A percentile compares a stretch with the other conserved stretches of the same genome.
phyloP scores from a whole-genome alignment of 495 filamentous ascomycete genomes.

The Coniosporium apollinis region DNA sequence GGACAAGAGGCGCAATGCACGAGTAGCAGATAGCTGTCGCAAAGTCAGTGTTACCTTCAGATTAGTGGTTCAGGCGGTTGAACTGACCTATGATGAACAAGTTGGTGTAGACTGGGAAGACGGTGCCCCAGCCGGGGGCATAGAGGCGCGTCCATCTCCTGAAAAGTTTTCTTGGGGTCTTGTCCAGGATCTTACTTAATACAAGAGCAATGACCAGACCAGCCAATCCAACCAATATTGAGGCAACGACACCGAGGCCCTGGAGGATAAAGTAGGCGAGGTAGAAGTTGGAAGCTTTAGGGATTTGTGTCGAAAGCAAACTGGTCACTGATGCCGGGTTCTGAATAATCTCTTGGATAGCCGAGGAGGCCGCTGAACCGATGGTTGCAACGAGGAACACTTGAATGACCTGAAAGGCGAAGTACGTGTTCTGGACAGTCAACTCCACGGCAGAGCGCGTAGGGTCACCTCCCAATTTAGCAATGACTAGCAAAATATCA shows the following conservation, averaged over 20 bases:
- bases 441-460: conserved; percentile 66
- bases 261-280: conserved; percentile 90
- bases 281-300: conserved; percentile 81
- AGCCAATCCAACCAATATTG: conserved; percentile 57
- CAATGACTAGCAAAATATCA: conserved; percentile 37
- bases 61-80: neutral
- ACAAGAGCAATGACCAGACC: conserved; percentile 64
- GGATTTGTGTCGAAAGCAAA: conserved; percentile 59
- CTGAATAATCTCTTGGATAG: conserved; percentile 43
- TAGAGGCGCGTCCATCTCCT: conserved; percentile 46
- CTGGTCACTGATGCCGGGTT: conserved; percentile 41
- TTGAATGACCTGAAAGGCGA: conserved; percentile 87
- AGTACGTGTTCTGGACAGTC: conserved; percentile 81
- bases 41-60: conserved; percentile 3
- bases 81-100: conserved; percentile 53
- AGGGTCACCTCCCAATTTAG: conserved; percentile 63
- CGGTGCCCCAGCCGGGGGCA: conserved; percentile 68
- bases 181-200: conserved; percentile 55
- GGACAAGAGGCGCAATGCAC: conserved; percentile 75
- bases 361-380: conserved; percentile 55
- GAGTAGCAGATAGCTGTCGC: conserved; percentile 62
- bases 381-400: conserved; percentile 83
- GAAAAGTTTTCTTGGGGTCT: conserved; percentile 62
- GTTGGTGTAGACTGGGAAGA: conserved; percentile 77
- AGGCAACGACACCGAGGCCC: conserved; percentile 66